A percentile compares a stretch with the other conserved stretches of the same genome.
These are phyloP conservation scores for Apiospora aurea DNA, from an alignment of 2,329 filamentous ascomycete genomes.

Conservation along the genomic window DNA sequence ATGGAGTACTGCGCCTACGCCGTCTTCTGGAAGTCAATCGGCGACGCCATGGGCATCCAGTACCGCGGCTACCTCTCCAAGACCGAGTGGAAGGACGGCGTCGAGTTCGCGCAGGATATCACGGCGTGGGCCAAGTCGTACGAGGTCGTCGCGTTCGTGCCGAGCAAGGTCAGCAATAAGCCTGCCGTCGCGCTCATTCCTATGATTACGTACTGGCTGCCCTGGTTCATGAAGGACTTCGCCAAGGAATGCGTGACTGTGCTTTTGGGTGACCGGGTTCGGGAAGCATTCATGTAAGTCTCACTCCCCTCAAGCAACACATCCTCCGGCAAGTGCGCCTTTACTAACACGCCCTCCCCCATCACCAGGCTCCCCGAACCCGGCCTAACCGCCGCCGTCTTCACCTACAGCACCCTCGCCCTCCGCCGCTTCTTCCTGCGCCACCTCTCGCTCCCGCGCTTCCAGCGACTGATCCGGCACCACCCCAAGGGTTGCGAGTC, in stretches of 20 bases:
- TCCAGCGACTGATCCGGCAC: conserved; percentile 48
- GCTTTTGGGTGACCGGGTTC: conserved; percentile 69
- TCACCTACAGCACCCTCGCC: conserved; percentile 56
- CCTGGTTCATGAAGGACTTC: conserved; percentile 52
- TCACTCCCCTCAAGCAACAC: neutral
- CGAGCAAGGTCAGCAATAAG: conserved; percentile 54
- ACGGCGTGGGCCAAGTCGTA: conserved; percentile 60
- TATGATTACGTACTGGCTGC: conserved; percentile 64
- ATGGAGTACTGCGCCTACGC: conserved; percentile 73
- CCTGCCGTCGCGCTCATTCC: conserved; percentile 66
- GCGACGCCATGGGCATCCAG: conserved; percentile 72
- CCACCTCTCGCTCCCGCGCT: conserved; percentile 66
- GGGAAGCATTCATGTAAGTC: conserved; percentile 69
- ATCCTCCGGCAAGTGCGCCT: neutral
- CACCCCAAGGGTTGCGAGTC: conserved; percentile 39
- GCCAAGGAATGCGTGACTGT: conserved; percentile 60
- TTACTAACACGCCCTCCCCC: neutral
- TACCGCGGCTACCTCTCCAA: conserved; percentile 49
- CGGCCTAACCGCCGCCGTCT: conserved; percentile 41
- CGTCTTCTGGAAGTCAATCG: conserved; percentile 74
- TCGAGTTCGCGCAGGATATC: conserved; percentile 60
- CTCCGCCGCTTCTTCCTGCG: conserved; percentile 63
- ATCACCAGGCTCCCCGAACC: conserved; percentile 53
- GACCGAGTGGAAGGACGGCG: conserved; percentile 53
- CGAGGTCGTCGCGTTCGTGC: conserved; percentile 66